Evolutionary conservation across 2,329 filamentous ascomycete genomes (phyloP).

Genomic region (Monilinia vaccinii-corymbosi): DNA sequence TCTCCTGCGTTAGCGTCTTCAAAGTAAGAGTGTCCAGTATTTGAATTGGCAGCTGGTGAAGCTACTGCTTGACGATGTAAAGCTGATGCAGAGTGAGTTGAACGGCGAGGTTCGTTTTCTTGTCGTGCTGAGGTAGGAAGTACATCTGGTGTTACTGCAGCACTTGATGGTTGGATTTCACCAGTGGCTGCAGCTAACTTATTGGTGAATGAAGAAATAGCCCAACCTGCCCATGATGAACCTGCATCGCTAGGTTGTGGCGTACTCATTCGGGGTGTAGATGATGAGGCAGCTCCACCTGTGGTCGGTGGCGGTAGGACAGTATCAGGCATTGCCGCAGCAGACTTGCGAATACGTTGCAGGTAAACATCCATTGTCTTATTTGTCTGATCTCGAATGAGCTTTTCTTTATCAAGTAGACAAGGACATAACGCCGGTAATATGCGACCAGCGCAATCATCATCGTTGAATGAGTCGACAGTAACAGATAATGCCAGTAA

Average conservation of each 20-base stretch:
- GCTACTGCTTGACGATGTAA: constrained; percentile 52
- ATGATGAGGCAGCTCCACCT: constrained; percentile 33
- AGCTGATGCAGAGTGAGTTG: constrained; percentile 42
- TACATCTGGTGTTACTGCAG: constrained; percentile 35
- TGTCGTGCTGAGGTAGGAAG: constrained; percentile 35
- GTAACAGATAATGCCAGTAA: constrained; percentile 81
- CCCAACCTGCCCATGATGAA: constrained; percentile 90
- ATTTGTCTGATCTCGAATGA: constrained; percentile 82
- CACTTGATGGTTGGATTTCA: constrained; percentile 59
- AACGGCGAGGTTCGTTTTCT: constrained; percentile 30
- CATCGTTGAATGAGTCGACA: constrained; percentile 75
- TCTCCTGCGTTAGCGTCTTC: constrained; percentile 50
- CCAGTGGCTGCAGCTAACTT: constrained; percentile 78
- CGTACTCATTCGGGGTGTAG: constrained; percentile 67
- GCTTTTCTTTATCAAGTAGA: constrained; percentile 89
- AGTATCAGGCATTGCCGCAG: constrained; percentile 69
- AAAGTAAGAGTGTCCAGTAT: constrained; percentile 41
- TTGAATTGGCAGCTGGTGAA: constrained; percentile 38
- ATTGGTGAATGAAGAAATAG: constrained; percentile 96
- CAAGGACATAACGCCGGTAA: constrained; percentile 76
- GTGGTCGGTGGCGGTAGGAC: constrained; percentile 57
- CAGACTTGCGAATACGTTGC: constrained; percentile 70
- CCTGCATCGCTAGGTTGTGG: constrained; percentile 54
- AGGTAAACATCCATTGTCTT: constrained; percentile 86
- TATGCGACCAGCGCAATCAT: constrained; percentile 78